Base-by-base conservation (phyloP, 345 rosid species). In the Adansonia digitata region DNA sequence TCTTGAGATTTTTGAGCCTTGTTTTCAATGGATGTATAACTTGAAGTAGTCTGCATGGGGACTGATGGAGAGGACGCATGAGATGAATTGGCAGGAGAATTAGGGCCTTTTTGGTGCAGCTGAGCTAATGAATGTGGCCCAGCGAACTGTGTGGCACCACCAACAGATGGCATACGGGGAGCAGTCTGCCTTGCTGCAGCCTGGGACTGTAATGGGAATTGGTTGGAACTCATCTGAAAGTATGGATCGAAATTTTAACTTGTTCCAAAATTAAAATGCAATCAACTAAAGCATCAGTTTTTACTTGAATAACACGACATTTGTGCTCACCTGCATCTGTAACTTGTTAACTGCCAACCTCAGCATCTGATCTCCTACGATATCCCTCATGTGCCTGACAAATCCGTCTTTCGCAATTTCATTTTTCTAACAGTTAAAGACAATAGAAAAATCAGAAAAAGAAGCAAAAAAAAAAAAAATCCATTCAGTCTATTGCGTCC, bases 291-390 rank as follows among this genome's bases (percentile, higher is more conserved):
- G 24, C 42, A 61, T 34, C 61, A 37, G 39, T 43, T 39, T n/a
- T 62, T 69, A 74, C 26, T 57, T 46, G 2, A 20, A 78, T 48
- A 39, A 45, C 13, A 45, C 7, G 20, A 26, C 22, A 45, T 18
- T 20, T 59, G 22, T 56, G 45, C 71, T 80, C 76, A 88, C 98
- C 97, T 92, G 95, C 22, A 80, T 20, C 62, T 94, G 97, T 80
- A 91, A 73, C 78, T 87, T 85, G 70, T 72, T 72, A 42, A 90
- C 89, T 55, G 98, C 98, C 88, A 85, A 24, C 85, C 88, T 89
- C 31, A 94, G 87, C 92, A 91, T 91, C 85, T 89, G 92, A 73
- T 94, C 97, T 68, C 97, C 98, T 3, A 91, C 95, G 82, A 94
- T 84, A 80, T 79, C 85, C 80, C 87, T 91, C 98, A 92, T 88